Evolutionary conservation across 169 alveolate species (phyloP).

Genomic region (Eimeria falciformis): DNA sequence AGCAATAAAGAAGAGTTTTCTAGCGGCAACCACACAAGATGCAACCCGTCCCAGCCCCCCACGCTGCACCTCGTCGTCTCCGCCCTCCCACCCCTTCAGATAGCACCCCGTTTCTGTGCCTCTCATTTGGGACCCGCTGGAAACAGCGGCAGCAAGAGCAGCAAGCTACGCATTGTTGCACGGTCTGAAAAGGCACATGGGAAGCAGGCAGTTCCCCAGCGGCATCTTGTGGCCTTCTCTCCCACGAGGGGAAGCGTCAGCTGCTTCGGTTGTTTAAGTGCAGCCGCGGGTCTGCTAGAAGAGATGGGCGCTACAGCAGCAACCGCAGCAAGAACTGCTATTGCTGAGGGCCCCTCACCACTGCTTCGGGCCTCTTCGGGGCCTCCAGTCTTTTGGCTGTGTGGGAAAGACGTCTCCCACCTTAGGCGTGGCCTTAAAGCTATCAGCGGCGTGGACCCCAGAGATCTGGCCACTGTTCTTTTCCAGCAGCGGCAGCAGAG

Average conservation of each 20-base stretch:
- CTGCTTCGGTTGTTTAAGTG: conserved; percentile 29
- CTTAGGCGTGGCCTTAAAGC: neutral
- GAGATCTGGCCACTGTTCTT: neutral
- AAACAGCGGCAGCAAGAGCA: conserved; percentile 20
- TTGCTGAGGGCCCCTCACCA: neutral
- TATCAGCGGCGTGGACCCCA: neutral
- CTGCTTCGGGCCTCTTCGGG: conserved; percentile 34
- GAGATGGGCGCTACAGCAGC: neutral
- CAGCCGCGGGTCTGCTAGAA: neutral
- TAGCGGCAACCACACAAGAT: no score
- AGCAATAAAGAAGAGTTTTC: no score
- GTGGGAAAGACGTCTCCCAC: neutral
- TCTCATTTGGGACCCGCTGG: neutral
- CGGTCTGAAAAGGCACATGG: neutral
- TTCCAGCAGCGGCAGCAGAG: neutral
- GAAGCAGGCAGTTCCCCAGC: neutral
- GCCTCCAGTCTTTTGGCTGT: conserved; percentile 27
- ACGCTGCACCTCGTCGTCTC: conserved; percentile 28
- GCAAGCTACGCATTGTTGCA: neutral
- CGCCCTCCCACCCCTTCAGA: conserved; percentile 36
- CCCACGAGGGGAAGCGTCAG: conserved; percentile 24
- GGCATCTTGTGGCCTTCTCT: neutral
- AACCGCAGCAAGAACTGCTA: neutral
- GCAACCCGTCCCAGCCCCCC: no score
- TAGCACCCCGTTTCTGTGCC: neutral